Percentiles rank a stretch among this genome's conserved stretches.
Evolutionary conservation across 73 alveolate species (phyloP).

Genomic region (Blepharisma stoltei): DNA sequence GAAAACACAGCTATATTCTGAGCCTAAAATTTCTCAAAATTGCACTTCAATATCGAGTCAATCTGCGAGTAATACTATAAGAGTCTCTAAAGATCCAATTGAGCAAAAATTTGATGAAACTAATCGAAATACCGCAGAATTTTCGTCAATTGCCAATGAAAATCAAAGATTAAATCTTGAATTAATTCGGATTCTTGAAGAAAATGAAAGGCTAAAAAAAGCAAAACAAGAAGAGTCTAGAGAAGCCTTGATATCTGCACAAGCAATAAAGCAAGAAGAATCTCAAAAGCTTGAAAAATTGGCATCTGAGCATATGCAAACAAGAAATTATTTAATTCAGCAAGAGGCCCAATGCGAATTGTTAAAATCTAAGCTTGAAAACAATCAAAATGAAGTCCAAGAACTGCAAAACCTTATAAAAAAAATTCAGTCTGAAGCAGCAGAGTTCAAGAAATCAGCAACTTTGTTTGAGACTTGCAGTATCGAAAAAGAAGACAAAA

Average conservation of each 20-base stretch:
- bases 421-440: background rate
- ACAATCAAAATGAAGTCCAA: background rate
- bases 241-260: background rate
- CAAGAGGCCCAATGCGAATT: background rate
- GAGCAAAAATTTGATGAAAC: too few species aligned
- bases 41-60: too few species aligned
- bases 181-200: background rate
- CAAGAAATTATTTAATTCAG: background rate
- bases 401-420: background rate
- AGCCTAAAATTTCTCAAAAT: too few species aligned
- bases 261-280: constrained; percentile 13
- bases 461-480: background rate
- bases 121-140: too few species aligned
- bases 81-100: too few species aligned
- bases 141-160: constrained; percentile 8
- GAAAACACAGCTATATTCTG: too few species aligned
- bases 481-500: background rate
- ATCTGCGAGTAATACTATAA: too few species aligned
- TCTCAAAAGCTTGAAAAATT: background rate
- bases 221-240: background rate
- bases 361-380: background rate
- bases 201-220: background rate
- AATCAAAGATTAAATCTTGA: background rate
- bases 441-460: background rate
- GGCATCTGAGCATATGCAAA: background rate